Conservation (phyloP, 108 stramenopile species). For the Licmophora abbreviata region DNA sequence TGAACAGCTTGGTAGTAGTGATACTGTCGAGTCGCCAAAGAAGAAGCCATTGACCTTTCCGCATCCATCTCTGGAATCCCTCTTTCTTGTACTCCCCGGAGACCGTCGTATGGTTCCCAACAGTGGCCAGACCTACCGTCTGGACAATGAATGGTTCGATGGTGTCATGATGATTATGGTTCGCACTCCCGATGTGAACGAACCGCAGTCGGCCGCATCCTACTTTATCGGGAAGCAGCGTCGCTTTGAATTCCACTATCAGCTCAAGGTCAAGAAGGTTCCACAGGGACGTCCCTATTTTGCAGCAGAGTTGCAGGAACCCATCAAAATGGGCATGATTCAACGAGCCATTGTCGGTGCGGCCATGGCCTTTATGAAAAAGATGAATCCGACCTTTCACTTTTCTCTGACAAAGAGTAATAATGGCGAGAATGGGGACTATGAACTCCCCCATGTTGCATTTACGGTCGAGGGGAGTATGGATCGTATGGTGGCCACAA, state of each 20-base stretch:
- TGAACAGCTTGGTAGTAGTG: no score
- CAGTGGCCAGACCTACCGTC: slow-evolving; percentile 5
- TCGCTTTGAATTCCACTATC: slow-evolving; percentile 91
- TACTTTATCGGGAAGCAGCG: slow-evolving; percentile 74
- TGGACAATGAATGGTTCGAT: slow-evolving; percentile 74
- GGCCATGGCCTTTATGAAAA: slow-evolving; percentile 80
- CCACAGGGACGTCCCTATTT: slow-evolving; percentile 68
- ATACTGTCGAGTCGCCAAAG: no score
- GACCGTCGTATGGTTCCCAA: no score
- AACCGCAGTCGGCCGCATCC: slow-evolving; percentile 16
- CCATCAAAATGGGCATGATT: slow-evolving; percentile 80
- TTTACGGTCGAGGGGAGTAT: slow-evolving; percentile 74
- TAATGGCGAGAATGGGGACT: slow-evolving; percentile 18
- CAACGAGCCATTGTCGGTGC: slow-evolving; percentile 78
- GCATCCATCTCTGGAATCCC: no score
- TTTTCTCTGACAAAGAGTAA: slow-evolving; percentile 31
- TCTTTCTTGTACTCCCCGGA: no score
- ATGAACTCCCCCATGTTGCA: slow-evolving; percentile 74
- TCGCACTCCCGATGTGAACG: slow-evolving; percentile 75
- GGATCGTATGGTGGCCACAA: slow-evolving; percentile 80
- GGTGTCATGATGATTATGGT: slow-evolving; percentile 79
- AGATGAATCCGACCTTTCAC: slow-evolving; percentile 60
- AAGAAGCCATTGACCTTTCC: no score
- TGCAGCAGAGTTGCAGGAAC: slow-evolving; percentile 74
- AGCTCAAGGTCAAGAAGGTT: slow-evolving; percentile 73